Conservation (phyloP, 352 stramenopile genomes). For the Achlya hypogyna region DNA sequence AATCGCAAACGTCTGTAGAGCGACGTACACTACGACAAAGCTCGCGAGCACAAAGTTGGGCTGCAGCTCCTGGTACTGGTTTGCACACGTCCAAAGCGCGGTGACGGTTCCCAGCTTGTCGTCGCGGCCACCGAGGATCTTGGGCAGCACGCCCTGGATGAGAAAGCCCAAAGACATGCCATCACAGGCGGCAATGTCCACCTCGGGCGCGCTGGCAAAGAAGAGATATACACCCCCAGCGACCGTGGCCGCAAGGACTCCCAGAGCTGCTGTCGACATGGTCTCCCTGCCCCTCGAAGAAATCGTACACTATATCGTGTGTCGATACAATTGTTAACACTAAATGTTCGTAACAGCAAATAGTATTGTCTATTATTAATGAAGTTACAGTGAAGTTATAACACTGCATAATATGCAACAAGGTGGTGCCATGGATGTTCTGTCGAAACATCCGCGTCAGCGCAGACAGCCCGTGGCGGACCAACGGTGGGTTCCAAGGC, state of each 20-base stretch:
- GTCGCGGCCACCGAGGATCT: constrained; percentile 67
- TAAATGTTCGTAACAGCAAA: no score
- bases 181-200: constrained; percentile 8
- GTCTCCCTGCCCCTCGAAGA: no score
- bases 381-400: no score
- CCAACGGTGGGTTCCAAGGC: no score
- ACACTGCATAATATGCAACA: no score
- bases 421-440: no score
- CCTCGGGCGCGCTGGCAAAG: background rate
- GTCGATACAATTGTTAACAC: background rate
- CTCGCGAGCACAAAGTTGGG: constrained; percentile 60
- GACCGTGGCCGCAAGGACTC: background rate
- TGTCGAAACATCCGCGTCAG: no score
- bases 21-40: constrained; percentile 82
- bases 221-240: background rate
- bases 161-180: constrained; percentile 68
- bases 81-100: constrained; percentile 64
- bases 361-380: background rate
- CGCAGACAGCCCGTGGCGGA: no score
- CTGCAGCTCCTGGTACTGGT: constrained; percentile 68
- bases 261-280: background rate
- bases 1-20: constrained; percentile 82
- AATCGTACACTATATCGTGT: background rate
- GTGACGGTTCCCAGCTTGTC: constrained; percentile 80
- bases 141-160: constrained; percentile 66